Evolutionary conservation across 176 grass and related monocot genomes (phyloP).

Genomic region (Oryza glaberrima): DNA sequence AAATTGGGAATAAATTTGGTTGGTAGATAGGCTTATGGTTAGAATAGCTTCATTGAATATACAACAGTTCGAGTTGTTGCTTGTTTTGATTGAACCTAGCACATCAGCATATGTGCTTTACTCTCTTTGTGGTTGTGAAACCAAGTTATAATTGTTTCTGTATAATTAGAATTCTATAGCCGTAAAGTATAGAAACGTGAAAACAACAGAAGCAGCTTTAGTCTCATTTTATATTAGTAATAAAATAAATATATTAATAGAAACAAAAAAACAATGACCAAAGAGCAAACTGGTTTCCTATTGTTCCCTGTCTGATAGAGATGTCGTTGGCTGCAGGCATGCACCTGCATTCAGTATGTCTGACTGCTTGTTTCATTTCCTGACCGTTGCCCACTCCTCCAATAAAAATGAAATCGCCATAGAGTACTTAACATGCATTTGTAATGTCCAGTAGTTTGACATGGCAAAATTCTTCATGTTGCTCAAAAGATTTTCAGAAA

Average conservation of each 20-base stretch:
- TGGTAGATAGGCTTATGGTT: not conserved
- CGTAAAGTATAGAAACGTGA: slow-evolving; percentile 9
- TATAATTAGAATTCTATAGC: slow-evolving; percentile 17
- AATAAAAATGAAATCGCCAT: not conserved
- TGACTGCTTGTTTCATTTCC: slow-evolving; percentile 9
- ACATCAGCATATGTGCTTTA: not conserved
- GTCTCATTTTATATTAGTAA: slow-evolving; percentile 3
- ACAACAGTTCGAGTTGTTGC: not conserved
- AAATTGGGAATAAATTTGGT: not conserved
- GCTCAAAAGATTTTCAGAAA: not conserved
- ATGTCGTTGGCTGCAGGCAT: slow-evolving; percentile 27
- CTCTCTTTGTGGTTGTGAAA: not conserved
- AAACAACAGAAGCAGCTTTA: slow-evolving; percentile 10
- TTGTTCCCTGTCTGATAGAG: slow-evolving; percentile 5
- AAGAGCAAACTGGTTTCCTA: not conserved
- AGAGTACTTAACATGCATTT: slow-evolving; percentile 9
- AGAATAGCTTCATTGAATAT: not conserved
- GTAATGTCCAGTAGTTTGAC: not conserved
- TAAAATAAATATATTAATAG: not conserved
- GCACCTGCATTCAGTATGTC: slow-evolving; percentile 34
- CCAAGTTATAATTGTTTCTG: not conserved
- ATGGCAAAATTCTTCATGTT: not conserved
- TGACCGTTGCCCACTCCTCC: not conserved
- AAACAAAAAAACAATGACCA: not conserved
- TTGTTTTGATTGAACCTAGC: not conserved